Base-by-base conservation (phyloP, 345 rosid genomes). In the Streptanthus diversifolius region DNA sequence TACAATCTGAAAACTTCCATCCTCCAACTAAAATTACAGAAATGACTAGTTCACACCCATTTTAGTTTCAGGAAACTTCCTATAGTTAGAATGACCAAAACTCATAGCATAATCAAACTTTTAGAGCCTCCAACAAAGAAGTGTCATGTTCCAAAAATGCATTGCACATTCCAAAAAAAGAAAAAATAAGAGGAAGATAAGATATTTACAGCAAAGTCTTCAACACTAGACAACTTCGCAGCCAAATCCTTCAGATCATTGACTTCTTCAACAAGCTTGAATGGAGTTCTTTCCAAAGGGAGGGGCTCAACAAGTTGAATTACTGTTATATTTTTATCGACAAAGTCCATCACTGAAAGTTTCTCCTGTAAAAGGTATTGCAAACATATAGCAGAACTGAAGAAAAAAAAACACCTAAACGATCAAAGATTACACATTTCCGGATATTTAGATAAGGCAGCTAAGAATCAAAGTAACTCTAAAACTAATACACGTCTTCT, bases 171-270 rank as follows among this genome's bases (percentile, higher is more conserved):
- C 19, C 5, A 52, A 36, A 10, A 33, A 32, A 49, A 49, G 11
- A 15, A 14, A 21, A 37, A 32, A 18, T n/a, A 4, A 45, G 19
- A 36, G 37, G 18, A n/a, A n/a, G n/a, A n/a, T n/a, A 54, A 54
- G 67, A 56, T 62, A 39, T 17, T 86, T 82, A 95, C 99, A 79
- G 97, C 92, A 87, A 91, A 89, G 80, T 91, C 97, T 27, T 82
- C 68, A 9, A 79, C 95, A 47, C 60, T 52, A 25, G 72, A 83
- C 76, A 95, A 70, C 72, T 85, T 91, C 35, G 87, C 82, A 27
- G 85, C 97, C 77, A 95, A 65, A 63, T 83, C 89, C 83, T 89
- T 80, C 59, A 91, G 85, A 82, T 88, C 95, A 74, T 85, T 84
- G 45, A 91, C 91, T 37, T 87, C 89, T 77, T 86, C 85, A 67